phyloP scores from a whole-genome alignment of 176 grass and related monocot genomes.

The barley (Hordeum vulgare) region DNA sequence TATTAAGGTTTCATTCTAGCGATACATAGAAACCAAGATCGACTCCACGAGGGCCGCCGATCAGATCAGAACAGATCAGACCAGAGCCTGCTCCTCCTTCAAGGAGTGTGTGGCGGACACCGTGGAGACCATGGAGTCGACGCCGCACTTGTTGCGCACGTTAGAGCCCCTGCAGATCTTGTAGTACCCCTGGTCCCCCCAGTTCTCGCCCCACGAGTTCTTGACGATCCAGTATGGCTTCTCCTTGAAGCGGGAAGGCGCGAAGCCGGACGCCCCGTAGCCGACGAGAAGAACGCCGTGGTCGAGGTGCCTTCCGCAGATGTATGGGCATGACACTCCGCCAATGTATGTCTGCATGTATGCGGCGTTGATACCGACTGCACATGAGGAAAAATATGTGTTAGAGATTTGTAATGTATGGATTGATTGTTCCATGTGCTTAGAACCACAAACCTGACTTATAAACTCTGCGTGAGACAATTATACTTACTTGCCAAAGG shows the following conservation, averaged over 20 bases:
- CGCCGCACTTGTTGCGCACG: conserved; percentile 60
- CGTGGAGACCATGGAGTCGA: conserved; percentile 77
- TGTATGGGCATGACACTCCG: conserved; percentile 77
- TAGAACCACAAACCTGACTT: background rate
- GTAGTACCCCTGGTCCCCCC: conserved; percentile 86
- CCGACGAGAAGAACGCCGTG: conserved; percentile 86
- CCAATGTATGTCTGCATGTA: conserved; percentile 94
- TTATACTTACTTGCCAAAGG: conserved; percentile 70
- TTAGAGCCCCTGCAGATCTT: conserved; percentile 82
- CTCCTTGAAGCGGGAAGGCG: conserved; percentile 81
- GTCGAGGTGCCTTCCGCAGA: conserved; percentile 66
- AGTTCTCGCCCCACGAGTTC: conserved; percentile 83
- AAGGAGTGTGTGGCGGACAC: conserved; percentile 38
- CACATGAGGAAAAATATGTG: background rate
- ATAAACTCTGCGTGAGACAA: background rate
- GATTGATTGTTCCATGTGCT: background rate
- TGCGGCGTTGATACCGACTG: conserved; percentile 79
- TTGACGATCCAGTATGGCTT: conserved; percentile 95
- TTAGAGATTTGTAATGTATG: background rate
- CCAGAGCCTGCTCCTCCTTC: conserved; percentile 19
- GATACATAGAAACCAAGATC: conserved; percentile 1
- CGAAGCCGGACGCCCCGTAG: conserved; percentile 56
- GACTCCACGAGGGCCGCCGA: background rate
- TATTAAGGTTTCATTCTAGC: background rate
- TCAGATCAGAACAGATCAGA: conserved; percentile 7